A percentile compares a stretch with the other conserved stretches of the same genome.
Evolutionary conservation across 148 eudicot genomes (phyloP).

Genomic region (Selenicereus undatus): DNA sequence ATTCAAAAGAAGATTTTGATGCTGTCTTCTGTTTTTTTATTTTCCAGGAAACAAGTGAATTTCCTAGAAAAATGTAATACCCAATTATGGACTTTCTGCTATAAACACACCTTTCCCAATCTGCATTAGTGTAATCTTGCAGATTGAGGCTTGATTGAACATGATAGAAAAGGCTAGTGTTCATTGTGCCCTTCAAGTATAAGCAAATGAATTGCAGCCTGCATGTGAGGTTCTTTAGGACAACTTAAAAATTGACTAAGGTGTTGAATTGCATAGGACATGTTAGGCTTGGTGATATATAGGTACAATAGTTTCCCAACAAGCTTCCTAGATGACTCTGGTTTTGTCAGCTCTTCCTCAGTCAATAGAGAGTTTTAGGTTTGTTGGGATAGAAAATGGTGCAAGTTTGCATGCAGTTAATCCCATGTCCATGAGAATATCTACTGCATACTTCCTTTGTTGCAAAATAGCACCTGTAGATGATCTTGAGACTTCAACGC

Average conservation of each 20-base stretch:
- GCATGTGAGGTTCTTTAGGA: not conserved
- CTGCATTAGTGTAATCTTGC: not conserved
- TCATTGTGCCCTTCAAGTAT: not conserved
- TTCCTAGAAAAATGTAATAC: too few relatives aligned
- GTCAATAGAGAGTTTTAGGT: not conserved
- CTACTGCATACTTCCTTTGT: not conserved
- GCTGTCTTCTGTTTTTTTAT: too few relatives aligned
- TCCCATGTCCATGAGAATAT: too few relatives aligned
- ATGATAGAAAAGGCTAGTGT: not conserved
- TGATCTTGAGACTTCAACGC: not conserved
- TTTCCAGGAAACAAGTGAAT: too few relatives aligned
- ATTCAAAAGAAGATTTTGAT: too few relatives aligned
- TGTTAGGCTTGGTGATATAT: not conserved
- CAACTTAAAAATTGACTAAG: not conserved
- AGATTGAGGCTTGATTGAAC: not conserved
- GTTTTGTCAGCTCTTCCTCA: not conserved
- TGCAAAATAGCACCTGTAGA: not conserved
- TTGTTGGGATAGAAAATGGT: not conserved
- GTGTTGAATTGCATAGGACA: not conserved
- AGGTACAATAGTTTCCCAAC: not conserved
- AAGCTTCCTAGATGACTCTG: not conserved
- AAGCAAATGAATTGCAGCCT: not conserved
- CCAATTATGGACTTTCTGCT: too few relatives aligned
- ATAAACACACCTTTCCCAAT: not conserved
- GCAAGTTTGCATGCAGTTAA: too few relatives aligned